These are phyloP conservation scores for Hebeloma cylindrosporum DNA, from an alignment of 768 basidiomycete genomes.

Conservation along the genomic window DNA sequence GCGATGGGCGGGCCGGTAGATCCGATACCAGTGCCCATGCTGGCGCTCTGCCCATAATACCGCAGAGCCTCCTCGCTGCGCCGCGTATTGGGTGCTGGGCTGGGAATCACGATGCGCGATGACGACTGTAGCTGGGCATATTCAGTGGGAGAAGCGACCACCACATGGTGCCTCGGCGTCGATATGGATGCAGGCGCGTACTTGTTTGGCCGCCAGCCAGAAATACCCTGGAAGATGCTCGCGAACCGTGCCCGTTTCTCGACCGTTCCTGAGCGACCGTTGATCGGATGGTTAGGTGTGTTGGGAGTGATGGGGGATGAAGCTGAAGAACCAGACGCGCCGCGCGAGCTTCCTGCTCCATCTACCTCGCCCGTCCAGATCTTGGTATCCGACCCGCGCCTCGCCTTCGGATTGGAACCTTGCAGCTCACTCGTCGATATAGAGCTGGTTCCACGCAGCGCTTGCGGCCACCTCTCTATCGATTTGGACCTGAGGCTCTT, in stretches of 20 bases:
- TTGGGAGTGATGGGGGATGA: not conserved
- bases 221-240: constrained; percentile 22
- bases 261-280: not conserved
- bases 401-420: constrained; percentile 11
- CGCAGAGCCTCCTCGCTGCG: constrained; percentile 50
- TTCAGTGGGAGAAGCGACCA: not conserved
- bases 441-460: constrained; percentile 6
- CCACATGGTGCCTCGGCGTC: not conserved
- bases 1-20: not conserved
- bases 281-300: not conserved
- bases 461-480: constrained; percentile 29
- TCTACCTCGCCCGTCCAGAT: too few species aligned
- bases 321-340: constrained; percentile 3
- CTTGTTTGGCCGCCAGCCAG: constrained; percentile 32
- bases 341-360: too few species aligned
- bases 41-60: constrained; percentile 23
- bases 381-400: constrained; percentile 14
- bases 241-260: constrained; percentile 27
- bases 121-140: constrained; percentile 4
- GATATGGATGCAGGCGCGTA: too few species aligned
- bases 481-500: constrained; percentile 29
- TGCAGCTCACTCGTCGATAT: constrained; percentile 14
- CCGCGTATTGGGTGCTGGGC: constrained; percentile 20
- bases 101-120: not conserved
- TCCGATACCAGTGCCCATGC: not conserved